These are phyloP conservation scores for Actinomortierella wolfii DNA, from an alignment of 371 early-diverging fungal genomes.

Conservation along the genomic window DNA sequence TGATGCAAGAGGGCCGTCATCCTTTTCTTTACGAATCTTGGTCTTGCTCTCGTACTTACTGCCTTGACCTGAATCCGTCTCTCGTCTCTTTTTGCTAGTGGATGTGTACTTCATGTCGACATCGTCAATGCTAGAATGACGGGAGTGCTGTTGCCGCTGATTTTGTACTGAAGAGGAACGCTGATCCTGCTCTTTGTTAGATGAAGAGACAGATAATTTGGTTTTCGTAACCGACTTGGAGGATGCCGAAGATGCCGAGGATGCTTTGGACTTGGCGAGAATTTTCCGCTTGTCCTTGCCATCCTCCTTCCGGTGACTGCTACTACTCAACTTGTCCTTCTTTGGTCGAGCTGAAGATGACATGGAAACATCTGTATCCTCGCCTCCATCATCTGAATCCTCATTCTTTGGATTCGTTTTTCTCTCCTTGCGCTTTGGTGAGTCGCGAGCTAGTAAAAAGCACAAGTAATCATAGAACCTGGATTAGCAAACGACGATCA, in stretches of 20 bases:
- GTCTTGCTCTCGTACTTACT: constrained; percentile 23
- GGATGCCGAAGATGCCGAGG: constrained; percentile 4
- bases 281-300: constrained; percentile 8
- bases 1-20: constrained; percentile 20
- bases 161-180: neutral
- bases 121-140: constrained; percentile 9
- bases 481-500: no score
- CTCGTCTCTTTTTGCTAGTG: constrained; percentile 35
- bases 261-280: constrained; percentile 10
- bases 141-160: neutral
- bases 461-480: neutral
- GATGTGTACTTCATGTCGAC: constrained; percentile 8
- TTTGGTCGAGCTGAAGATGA: no score
- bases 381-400: constrained; percentile 10
- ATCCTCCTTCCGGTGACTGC: no score
- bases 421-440: constrained; percentile 33
- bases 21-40: constrained; percentile 42
- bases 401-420: constrained; percentile 29
- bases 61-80: constrained; percentile 14
- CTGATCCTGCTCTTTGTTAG: no score
- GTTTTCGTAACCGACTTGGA: constrained; percentile 20
- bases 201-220: constrained; percentile 5
- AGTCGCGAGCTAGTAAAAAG: constrained; percentile 14
- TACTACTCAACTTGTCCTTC: no score
- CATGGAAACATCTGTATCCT: no score